phyloP scores from a whole-genome alignment of 805 yeast species.

The Kodamaea neixiangensis region DNA sequence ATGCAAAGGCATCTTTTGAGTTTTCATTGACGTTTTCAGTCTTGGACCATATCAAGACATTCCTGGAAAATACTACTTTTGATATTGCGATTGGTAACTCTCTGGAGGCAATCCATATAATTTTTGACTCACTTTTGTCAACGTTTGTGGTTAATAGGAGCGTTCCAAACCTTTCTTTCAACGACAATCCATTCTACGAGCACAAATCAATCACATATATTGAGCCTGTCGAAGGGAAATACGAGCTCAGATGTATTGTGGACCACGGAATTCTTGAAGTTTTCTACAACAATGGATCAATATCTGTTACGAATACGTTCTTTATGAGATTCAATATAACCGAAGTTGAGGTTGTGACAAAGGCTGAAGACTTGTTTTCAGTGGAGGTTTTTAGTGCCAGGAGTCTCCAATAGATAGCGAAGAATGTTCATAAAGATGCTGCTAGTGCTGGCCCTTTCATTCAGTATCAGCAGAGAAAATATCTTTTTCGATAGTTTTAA shows the following conservation, averaged over 20 bases:
- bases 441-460: too few relatives aligned
- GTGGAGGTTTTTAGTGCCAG: background rate
- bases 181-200: constrained; percentile 24
- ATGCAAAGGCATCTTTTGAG: background rate
- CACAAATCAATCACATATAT: constrained; percentile 24
- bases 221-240: constrained; percentile 19
- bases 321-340: constrained; percentile 17
- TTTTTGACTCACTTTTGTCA: constrained; percentile 23
- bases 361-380: background rate
- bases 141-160: constrained; percentile 30
- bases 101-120: constrained; percentile 22
- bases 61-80: background rate
- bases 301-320: constrained; percentile 28
- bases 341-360: background rate
- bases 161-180: constrained; percentile 19
- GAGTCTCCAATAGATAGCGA: background rate
- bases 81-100: background rate
- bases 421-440: too few relatives aligned
- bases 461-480: too few relatives aligned
- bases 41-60: background rate
- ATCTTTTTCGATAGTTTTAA: too few relatives aligned
- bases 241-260: constrained; percentile 28
- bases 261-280: constrained; percentile 32
- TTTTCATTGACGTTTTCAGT: background rate
- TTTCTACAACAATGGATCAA: constrained; percentile 30